Evolutionary conservation across 345 rosid genomes (phyloP).

Genomic region (Toxicodendron radicans): DNA sequence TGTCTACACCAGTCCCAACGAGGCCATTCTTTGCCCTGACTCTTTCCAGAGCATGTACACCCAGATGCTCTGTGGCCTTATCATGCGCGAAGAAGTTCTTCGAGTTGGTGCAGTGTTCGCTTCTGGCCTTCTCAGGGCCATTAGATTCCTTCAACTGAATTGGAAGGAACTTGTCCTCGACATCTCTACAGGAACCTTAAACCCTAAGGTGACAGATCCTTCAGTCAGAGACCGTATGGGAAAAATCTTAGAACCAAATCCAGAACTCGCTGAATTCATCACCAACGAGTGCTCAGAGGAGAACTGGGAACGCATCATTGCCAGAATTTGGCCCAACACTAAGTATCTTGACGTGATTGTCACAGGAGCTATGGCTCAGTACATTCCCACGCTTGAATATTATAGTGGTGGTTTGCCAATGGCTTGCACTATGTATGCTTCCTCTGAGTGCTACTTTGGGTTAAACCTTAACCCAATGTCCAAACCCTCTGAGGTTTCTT

Average conservation of each 20-base stretch:
- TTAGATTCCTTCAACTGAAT: slow-evolving; percentile 68
- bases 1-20: slow-evolving; percentile 81
- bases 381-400: slow-evolving; percentile 83
- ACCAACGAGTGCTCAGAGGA: slow-evolving; percentile 47
- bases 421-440: slow-evolving; percentile 95
- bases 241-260: slow-evolving; percentile 59
- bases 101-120: slow-evolving; percentile 92
- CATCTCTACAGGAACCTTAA: slow-evolving; percentile 59
- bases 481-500: slow-evolving; percentile 78
- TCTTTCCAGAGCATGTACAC: slow-evolving; percentile 89
- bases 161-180: slow-evolving; percentile 65
- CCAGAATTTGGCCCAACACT: slow-evolving; percentile 84
- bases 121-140: slow-evolving; percentile 83
- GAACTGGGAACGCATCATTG: slow-evolving; percentile 71
- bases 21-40: slow-evolving; percentile 82
- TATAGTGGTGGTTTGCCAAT: slow-evolving; percentile 76
- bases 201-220: slow-evolving; percentile 51
- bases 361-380: slow-evolving; percentile 96
- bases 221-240: slow-evolving; percentile 46
- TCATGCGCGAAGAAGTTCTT: slow-evolving; percentile 67
- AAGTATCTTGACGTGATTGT: slow-evolving; percentile 89
- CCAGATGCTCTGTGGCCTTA: slow-evolving; percentile 86
- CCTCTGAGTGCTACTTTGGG: slow-evolving; percentile 93
- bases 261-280: slow-evolving; percentile 58
- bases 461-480: slow-evolving; percentile 78